These are phyloP conservation scores for Gynochthodes officinalis DNA, from an alignment of 257 asterid genomes.

Conservation along the genomic window DNA sequence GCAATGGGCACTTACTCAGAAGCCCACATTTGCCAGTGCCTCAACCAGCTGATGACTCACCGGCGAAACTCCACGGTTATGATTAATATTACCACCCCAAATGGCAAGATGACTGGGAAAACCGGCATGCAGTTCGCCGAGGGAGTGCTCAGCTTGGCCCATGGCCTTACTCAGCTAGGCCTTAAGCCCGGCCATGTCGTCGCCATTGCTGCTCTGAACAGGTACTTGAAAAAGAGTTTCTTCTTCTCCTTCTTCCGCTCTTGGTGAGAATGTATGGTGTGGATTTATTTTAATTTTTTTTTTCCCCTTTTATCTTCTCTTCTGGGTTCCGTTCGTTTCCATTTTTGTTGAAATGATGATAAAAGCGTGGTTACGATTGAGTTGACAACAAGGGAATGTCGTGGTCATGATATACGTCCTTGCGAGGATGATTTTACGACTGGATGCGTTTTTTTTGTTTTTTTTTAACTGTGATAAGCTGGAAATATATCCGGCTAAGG, in stretches of 20 bases:
- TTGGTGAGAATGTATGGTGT: background rate
- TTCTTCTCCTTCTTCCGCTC: background rate
- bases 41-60: constrained; percentile 54
- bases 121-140: constrained; percentile 76
- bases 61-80: constrained; percentile 56
- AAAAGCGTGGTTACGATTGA: too few relatives aligned
- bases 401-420: too few relatives aligned
- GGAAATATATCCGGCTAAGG: too few relatives aligned
- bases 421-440: too few relatives aligned
- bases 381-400: too few relatives aligned
- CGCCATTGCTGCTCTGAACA: constrained; percentile 85
- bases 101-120: constrained; percentile 32
- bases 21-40: constrained; percentile 88
- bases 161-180: constrained; percentile 62
- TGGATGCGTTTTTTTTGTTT: too few relatives aligned
- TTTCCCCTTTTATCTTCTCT: background rate
- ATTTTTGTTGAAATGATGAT: too few relatives aligned
- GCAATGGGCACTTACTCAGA: constrained; percentile 53
- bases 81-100: constrained; percentile 24
- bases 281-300: background rate
- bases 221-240: constrained; percentile 30
- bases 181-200: constrained; percentile 75
- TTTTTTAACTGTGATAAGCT: too few relatives aligned
- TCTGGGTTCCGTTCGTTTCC: too few relatives aligned
- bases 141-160: constrained; percentile 51